Conservation (phyloP, 495 filamentous ascomycete species). For the Durotheca rogersii region DNA sequence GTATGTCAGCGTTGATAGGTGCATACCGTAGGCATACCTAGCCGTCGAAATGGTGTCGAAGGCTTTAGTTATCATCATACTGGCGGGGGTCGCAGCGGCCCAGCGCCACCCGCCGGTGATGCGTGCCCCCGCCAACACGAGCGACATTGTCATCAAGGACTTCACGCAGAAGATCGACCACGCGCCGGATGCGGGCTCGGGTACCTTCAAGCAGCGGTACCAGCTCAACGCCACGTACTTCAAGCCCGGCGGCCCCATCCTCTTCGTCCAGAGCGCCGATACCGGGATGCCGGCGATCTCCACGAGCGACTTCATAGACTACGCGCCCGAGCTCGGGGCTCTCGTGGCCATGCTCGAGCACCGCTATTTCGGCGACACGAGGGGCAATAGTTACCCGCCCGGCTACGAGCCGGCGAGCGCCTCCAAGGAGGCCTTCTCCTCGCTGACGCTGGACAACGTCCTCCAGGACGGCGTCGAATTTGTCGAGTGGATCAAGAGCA, state of each 20-base stretch:
- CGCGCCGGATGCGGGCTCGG: conserved; percentile 6
- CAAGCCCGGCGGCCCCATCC: conserved; percentile 27
- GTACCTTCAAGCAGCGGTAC: conserved; percentile 27
- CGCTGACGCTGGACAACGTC: conserved; percentile 24
- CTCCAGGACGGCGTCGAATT: conserved; percentile 23
- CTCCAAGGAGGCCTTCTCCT: conserved; percentile 6
- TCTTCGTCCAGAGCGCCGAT: conserved; percentile 29
- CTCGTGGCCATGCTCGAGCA: conserved; percentile 29
- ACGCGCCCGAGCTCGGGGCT: conserved; percentile 23
- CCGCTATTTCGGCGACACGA: conserved; percentile 23
- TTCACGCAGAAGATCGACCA: conserved; percentile 28
- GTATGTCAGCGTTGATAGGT: no score
- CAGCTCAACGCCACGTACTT: conserved; percentile 22
- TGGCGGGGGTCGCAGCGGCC: conserved; percentile 7
- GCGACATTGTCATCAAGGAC: conserved; percentile 13
- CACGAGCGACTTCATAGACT: conserved; percentile 26
- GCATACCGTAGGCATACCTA: no score
- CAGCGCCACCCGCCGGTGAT: conserved; percentile 5
- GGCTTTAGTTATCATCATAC: not conserved
- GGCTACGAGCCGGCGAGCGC: conserved; percentile 20
- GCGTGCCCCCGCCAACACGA: no score
- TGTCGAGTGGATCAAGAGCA: conserved; percentile 26
- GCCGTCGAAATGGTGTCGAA: conserved; percentile 13
- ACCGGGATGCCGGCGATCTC: conserved; percentile 20
- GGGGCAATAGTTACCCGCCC: conserved; percentile 19